phyloP scores from a whole-genome alignment of 345 rosid genomes.

The Rhodamnia rubescens region DNA sequence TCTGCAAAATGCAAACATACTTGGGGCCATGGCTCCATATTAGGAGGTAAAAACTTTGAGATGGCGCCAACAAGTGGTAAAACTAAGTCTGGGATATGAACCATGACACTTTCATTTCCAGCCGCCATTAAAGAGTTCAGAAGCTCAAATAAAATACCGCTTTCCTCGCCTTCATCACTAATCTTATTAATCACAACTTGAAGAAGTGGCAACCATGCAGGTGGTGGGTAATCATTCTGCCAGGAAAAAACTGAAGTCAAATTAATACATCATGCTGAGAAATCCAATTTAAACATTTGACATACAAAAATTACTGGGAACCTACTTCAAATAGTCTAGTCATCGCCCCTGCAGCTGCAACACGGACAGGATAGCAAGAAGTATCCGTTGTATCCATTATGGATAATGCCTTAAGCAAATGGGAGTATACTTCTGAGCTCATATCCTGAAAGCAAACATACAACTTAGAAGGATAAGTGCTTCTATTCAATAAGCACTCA shows the following conservation, averaged over 20 bases:
- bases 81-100: slow-evolving; percentile 59
- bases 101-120: slow-evolving; percentile 38
- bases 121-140: slow-evolving; percentile 57
- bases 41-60: slow-evolving; percentile 34
- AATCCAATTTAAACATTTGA: not conserved
- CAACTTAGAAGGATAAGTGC: not conserved
- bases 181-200: slow-evolving; percentile 57
- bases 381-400: slow-evolving; percentile 40
- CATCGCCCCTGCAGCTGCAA: slow-evolving; percentile 74
- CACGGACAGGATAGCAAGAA: slow-evolving; percentile 72
- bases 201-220: slow-evolving; percentile 72
- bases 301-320: not conserved
- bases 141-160: slow-evolving; percentile 53
- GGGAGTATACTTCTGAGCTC: slow-evolving; percentile 55
- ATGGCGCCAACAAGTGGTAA: slow-evolving; percentile 43
- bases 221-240: slow-evolving; percentile 74
- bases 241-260: slow-evolving; percentile 6
- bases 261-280: not conserved
- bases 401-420: slow-evolving; percentile 62
- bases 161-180: slow-evolving; percentile 61
- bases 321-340: slow-evolving; percentile 63
- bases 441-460: slow-evolving; percentile 39
- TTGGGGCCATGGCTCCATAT: slow-evolving; percentile 55
- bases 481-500: not conserved
- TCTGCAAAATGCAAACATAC: slow-evolving; percentile 28